A percentile compares a stretch with the other conserved stretches of the same genome.
Conservation (phyloP, 164 flowering plant species). For the Dillenia turbinata region DNA sequence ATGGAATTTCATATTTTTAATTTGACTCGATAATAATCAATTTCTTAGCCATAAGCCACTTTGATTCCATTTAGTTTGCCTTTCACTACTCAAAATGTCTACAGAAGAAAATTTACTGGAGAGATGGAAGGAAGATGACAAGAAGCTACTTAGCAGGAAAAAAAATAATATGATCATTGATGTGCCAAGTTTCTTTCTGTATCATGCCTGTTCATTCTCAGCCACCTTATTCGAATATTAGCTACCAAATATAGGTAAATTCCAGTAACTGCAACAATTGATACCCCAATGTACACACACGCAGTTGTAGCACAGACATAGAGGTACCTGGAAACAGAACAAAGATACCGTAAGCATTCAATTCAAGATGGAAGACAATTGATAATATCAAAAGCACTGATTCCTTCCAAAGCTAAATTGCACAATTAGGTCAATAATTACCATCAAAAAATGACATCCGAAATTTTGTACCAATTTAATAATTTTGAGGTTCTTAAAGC, state of each 20-base stretch:
- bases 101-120: too few species aligned
- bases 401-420: background rate
- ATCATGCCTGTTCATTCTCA: background rate
- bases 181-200: too few species aligned
- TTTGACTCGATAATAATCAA: too few species aligned
- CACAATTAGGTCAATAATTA: background rate
- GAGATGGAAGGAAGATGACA: too few species aligned
- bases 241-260: slow-evolving; percentile 39
- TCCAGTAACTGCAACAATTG: slow-evolving; percentile 44
- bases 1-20: too few species aligned
- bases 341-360: background rate
- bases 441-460: background rate
- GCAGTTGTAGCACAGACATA: slow-evolving; percentile 71
- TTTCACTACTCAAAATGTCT: too few species aligned
- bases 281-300: slow-evolving; percentile 59
- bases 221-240: slow-evolving; percentile 25
- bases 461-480: background rate
- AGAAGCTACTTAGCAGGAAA: too few species aligned
- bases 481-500: too few species aligned
- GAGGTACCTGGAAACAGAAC: slow-evolving; percentile 51
- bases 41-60: too few species aligned
- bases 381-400: background rate
- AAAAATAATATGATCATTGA: too few species aligned
- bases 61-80: too few species aligned
- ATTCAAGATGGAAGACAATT: background rate